Percentiles rank a stretch among this genome's conserved stretches.
These are phyloP conservation scores for Tetrahymena elliotti DNA, from an alignment of 73 alveolate genomes.

Conservation along the genomic window DNA sequence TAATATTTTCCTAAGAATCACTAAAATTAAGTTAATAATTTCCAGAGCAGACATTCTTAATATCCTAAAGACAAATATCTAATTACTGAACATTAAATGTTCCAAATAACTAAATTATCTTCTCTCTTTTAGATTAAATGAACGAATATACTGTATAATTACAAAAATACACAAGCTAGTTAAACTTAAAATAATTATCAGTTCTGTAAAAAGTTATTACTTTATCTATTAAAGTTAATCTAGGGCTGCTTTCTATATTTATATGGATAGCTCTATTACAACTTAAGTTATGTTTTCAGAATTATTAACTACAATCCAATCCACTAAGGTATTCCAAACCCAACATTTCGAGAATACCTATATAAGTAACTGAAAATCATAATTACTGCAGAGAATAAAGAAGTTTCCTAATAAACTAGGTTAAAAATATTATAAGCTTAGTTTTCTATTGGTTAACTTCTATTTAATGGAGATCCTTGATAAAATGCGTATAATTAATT, in stretches of 20 bases:
- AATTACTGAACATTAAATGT: neutral
- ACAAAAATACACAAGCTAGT: neutral
- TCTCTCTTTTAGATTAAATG: neutral
- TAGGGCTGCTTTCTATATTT: neutral
- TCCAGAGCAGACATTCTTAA: neutral
- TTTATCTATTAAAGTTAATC: neutral
- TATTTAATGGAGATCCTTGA: neutral
- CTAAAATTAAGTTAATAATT: neutral
- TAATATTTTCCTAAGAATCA: neutral
- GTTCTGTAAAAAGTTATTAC: neutral
- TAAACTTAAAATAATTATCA: neutral
- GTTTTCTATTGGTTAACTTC: neutral
- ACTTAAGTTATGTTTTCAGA: neutral
- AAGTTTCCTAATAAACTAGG: neutral
- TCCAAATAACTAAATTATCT: neutral
- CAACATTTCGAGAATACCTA: neutral
- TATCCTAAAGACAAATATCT: neutral
- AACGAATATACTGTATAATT: neutral
- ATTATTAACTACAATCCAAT: neutral
- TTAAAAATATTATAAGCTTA: neutral
- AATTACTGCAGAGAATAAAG: neutral
- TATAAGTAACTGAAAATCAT: neutral
- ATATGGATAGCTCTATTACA: neutral
- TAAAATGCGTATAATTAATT: neutral
- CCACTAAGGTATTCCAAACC: neutral